Percentiles rank a stretch among this genome's conserved stretches.
Conservation (phyloP, 495 filamentous ascomycete genomes). For the Aspergillus ellipticus region DNA sequence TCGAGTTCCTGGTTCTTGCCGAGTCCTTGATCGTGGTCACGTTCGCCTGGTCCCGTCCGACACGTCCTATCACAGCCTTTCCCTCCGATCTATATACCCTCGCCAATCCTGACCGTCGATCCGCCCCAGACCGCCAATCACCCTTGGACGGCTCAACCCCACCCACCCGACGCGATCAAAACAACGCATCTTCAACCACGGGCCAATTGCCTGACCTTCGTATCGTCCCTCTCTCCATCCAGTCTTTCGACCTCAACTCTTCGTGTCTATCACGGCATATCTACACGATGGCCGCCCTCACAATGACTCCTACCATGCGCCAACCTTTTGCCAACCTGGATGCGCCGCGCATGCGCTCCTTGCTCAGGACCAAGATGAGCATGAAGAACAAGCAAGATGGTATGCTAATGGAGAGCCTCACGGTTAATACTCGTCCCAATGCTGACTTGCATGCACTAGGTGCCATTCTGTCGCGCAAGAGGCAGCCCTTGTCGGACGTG, state of each 20-base stretch:
- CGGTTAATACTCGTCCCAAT: conserved; percentile 4
- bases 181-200: conserved; percentile 14
- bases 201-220: not conserved
- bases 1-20: not conserved
- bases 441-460: conserved; percentile 13
- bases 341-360: conserved; percentile 38
- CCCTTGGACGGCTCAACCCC: conserved; percentile 3
- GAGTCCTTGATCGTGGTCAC: not conserved
- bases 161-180: conserved; percentile 19
- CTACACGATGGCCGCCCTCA: conserved; percentile 37
- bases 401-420: conserved; percentile 23
- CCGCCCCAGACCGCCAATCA: conserved; percentile 11
- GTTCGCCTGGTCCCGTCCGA: not conserved
- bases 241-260: not conserved
- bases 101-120: not conserved
- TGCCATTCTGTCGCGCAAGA: conserved; percentile 26
- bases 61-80: not conserved
- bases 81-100: not conserved
- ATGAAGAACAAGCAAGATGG: conserved; percentile 56
- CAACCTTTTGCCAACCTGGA: conserved; percentile 45
- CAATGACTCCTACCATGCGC: conserved; percentile 38
- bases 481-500: conserved; percentile 46
- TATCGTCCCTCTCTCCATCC: conserved; percentile 2
- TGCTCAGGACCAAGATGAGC: conserved; percentile 43
- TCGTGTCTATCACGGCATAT: not conserved